Base-by-base conservation (phyloP, 2,329 filamentous ascomycete species). In the Aspergillus amoenus region DNA sequence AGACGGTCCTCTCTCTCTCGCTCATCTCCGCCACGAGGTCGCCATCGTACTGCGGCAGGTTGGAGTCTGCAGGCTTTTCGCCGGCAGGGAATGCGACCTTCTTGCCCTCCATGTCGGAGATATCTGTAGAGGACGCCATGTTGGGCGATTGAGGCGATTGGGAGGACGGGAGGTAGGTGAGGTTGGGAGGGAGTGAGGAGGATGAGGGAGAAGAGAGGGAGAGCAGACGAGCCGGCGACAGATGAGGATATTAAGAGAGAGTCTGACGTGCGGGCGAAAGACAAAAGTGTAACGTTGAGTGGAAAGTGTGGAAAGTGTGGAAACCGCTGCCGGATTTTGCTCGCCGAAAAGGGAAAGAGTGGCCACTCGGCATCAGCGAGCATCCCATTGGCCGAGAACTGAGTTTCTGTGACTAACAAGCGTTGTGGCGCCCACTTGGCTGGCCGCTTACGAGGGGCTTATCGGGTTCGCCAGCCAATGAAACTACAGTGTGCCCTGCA, bases 21-120 rank as follows among this genome's bases (percentile, higher is more conserved):
- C 56, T 63, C 62, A 66, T 64, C 59, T 64, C 63, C 13, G 58
- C 64, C 12, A 60, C 56, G 11, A 64, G 54, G 12, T 64, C 62
- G 21, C 57, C 60, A 37, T 65, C 63, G 44, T 63, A 64, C 42
- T 56, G 48, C 15, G 63, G 61, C 4, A 54, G 58, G 8, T 30
- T 45, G 12, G 52, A 13, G 24, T 48, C n/a, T 4, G 50, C 57
- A 11, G 51, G 34, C 30, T 58, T 56, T 21, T 62, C 45, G 4
- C 37, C 53, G 22, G 54, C 57, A 48, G 50, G 42, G 21, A 56
- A 39, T 30, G 32, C 47, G 52, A 56, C 48, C 48, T 59, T 59
- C 52, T 57, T 58, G 54, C 27, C 27, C 27, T 30, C 27, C 27
- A 43, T 44, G 37, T 61, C 58, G 15, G 55, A 47, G 34, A 62